Percentiles rank a stretch among this genome's conserved stretches.
Conservation (phyloP, 2,329 filamentous ascomycete genomes). For the Aspergillus amoenus region DNA sequence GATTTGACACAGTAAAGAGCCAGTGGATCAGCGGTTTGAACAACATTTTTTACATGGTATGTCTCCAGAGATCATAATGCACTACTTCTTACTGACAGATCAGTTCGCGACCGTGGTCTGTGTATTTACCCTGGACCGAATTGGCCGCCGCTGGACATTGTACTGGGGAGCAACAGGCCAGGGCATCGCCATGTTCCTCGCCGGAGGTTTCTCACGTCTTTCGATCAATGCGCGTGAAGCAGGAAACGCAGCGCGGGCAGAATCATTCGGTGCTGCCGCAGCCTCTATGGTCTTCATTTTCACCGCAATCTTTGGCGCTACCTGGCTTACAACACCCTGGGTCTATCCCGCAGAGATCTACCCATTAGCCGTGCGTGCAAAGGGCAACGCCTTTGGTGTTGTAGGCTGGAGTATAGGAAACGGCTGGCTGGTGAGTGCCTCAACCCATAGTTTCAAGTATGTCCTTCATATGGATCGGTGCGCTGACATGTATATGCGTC, state of each 20-base stretch:
- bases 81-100: background rate
- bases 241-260: slow-evolving; percentile 48
- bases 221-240: slow-evolving; percentile 51
- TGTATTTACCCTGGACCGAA: slow-evolving; percentile 68
- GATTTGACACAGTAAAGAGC: slow-evolving; percentile 60
- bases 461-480: no score
- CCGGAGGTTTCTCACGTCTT: slow-evolving; percentile 61
- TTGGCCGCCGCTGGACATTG: slow-evolving; percentile 67
- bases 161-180: slow-evolving; percentile 67
- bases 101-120: slow-evolving; percentile 66
- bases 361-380: slow-evolving; percentile 67
- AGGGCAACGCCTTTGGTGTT: slow-evolving; percentile 74
- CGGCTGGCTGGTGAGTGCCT: slow-evolving; percentile 56
- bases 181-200: slow-evolving; percentile 66
- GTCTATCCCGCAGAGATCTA: slow-evolving; percentile 73
- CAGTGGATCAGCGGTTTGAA: slow-evolving; percentile 64
- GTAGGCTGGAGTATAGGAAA: slow-evolving; percentile 76
- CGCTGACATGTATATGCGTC: no score
- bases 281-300: slow-evolving; percentile 71
- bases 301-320: slow-evolving; percentile 64
- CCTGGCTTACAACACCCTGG: slow-evolving; percentile 62
- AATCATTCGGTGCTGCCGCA: slow-evolving; percentile 61
- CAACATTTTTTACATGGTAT: slow-evolving; percentile 57
- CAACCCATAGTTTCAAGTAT: background rate
- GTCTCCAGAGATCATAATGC: background rate